Conservation (phyloP, 345 rosid genomes). For the Murraya paniculata region DNA sequence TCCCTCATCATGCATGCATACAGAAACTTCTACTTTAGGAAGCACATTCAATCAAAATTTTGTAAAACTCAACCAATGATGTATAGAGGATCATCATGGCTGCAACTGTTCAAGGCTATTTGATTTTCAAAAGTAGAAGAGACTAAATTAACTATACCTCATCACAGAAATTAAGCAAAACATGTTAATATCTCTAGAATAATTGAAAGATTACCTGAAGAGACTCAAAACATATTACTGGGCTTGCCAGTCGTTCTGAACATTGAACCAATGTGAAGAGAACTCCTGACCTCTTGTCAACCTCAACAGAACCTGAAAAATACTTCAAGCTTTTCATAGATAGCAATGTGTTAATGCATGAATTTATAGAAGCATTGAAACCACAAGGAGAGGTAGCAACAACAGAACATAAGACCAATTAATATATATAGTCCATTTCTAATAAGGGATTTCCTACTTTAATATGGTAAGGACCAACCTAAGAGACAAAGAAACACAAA, state of each 20-base stretch:
- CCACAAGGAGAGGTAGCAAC: neutral
- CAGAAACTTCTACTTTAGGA: no score
- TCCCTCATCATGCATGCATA: no score
- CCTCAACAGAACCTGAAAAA: conserved; percentile 52
- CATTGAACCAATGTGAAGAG: conserved; percentile 50
- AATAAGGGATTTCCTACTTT: no score
- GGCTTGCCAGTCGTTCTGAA: conserved; percentile 48
- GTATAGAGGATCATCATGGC: neutral
- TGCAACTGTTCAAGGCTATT: neutral
- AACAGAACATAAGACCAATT: neutral
- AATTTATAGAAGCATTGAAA: neutral
- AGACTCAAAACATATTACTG: conserved; percentile 74
- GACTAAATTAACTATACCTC: neutral
- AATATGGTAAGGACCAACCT: no score
- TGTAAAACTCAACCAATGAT: neutral
- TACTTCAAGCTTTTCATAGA: conserved; percentile 16
- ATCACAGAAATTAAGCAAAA: conserved; percentile 5
- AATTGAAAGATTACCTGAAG: conserved; percentile 60
- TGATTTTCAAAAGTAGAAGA: neutral
- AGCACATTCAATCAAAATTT: neutral
- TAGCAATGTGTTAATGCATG: neutral
- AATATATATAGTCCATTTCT: no score
- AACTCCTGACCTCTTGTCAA: conserved; percentile 52
- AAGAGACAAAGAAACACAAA: no score
- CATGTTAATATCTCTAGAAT: conserved; percentile 1